Base-by-base conservation (phyloP, 2,329 filamentous ascomycete genomes). In the Sclerotinia borealis region DNA sequence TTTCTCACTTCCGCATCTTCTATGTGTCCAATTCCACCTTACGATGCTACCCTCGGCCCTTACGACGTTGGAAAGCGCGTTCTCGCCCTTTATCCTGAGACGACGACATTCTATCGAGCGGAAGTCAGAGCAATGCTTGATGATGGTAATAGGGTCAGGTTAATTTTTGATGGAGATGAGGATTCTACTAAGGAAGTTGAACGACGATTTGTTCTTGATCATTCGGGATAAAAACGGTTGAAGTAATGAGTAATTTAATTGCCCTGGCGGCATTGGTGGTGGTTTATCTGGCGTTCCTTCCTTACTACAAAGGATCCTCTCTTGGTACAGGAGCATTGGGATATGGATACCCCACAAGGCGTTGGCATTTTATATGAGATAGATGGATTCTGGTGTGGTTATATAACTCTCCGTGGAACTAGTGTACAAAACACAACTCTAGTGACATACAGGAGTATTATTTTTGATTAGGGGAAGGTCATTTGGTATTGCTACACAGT, bases 61-160 rank as follows among this genome's bases (percentile, higher is more conserved):
- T 85, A 83, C 68, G 71, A 80, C 9, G 77, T 83, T 45, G 88
- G 89, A 50, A 90, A 88, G 73, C 84, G 86, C 51, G 90, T 93
- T 10, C 79, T 93, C 63, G 91, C 91, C 0, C 79, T 92, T 64
- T 95, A 95, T 72, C 91, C 91, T 0, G 87, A 92, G 70, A 93
- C 91, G 1, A 93, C 91, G 1, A 93, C 90, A 0, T 93, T 95
- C 71, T 95, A 95, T 75, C 87, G 90, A 73, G 91, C 91, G 1
- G 89, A 92, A 69, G 90, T 93, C 10, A 89, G 91, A 76, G 87
- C 87, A 41, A 87, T 84, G 79, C 60, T 71, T 17, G 69, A 72
- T 10, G 79, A 87, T 63, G 78, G 78, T 63, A 45, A 74, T 72
- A 82, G 81, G 65, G 85, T 88, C 48, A 83, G 83, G 63, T 78